Conservation (phyloP, 2,329 filamentous ascomycete genomes). For the Cadophora gregata region DNA sequence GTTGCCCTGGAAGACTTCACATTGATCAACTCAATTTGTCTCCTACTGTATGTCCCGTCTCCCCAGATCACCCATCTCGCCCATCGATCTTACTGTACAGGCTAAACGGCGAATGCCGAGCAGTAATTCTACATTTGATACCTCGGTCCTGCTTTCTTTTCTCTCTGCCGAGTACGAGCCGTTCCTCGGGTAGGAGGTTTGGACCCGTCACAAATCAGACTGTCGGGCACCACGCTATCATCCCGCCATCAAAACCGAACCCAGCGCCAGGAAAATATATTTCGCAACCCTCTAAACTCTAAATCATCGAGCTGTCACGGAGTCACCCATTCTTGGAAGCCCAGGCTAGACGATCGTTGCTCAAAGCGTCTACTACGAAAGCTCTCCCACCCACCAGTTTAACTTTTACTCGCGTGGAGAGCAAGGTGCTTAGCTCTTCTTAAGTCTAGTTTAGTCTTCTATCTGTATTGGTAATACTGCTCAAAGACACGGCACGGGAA, state of each 20-base stretch:
- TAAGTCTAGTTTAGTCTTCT: not conserved
- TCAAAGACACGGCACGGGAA: not conserved
- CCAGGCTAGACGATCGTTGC: not conserved
- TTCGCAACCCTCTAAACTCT: not conserved
- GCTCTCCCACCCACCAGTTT: not conserved
- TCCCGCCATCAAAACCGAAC: slow-evolving; percentile 4
- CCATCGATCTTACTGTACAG: not conserved
- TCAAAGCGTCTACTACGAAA: not conserved
- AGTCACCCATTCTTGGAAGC: not conserved
- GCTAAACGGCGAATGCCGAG: slow-evolving; percentile 1
- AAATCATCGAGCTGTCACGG: not conserved
- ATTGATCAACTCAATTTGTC: too few species aligned
- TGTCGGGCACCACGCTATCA: not conserved
- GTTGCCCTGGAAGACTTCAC: too few species aligned
- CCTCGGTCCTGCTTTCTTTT: not conserved
- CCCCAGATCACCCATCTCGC: not conserved
- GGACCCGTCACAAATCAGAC: not conserved
- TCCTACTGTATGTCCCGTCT: not conserved
- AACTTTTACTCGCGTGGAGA: not conserved
- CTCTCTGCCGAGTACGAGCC: slow-evolving; percentile 10
- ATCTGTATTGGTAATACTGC: not conserved
- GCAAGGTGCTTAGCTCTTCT: slow-evolving; percentile 1
- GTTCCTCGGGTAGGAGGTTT: not conserved
- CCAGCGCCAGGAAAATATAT: not conserved
- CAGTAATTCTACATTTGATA: not conserved